Evolutionary conservation across 768 basidiomycete species (phyloP).

Genomic region (Rhizopogon vinicolor): DNA sequence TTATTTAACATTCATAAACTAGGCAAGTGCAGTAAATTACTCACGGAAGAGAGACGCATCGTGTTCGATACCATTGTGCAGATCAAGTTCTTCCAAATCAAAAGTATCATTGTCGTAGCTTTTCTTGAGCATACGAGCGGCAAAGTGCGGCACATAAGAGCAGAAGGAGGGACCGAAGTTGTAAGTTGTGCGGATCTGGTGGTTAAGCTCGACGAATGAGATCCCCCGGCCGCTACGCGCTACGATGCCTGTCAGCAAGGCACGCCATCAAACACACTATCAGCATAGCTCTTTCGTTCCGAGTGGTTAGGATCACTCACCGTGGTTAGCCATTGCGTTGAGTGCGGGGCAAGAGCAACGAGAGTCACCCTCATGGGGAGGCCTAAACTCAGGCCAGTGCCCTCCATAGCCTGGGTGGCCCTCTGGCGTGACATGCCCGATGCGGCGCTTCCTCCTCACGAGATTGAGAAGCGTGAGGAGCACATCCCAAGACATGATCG

Average conservation of each 20-base stretch:
- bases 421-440: conserved; percentile 51
- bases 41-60: conserved; percentile 30
- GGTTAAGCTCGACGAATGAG: conserved; percentile 44
- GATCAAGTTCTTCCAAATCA: conserved; percentile 60
- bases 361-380: conserved; percentile 60
- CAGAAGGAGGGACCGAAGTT: conserved; percentile 71
- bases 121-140: conserved; percentile 53
- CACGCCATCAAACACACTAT: neutral
- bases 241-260: conserved; percentile 29
- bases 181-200: conserved; percentile 48
- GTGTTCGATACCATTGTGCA: conserved; percentile 59
- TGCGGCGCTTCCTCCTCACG: conserved; percentile 36
- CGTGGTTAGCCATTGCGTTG: conserved; percentile 83
- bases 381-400: conserved; percentile 63
- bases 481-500: conserved; percentile 47
- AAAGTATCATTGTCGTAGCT: conserved; percentile 53
- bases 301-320: conserved; percentile 28
- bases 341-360: conserved; percentile 70
- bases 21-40: conserved; percentile 1
- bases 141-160: conserved; percentile 57
- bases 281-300: neutral
- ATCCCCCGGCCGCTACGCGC: conserved; percentile 70
- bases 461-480: conserved; percentile 48
- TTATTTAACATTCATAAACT: neutral
- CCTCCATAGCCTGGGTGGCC: conserved; percentile 59